Conservation (phyloP, 2,329 filamentous ascomycete genomes). For the Calonectria hawksworthii region DNA sequence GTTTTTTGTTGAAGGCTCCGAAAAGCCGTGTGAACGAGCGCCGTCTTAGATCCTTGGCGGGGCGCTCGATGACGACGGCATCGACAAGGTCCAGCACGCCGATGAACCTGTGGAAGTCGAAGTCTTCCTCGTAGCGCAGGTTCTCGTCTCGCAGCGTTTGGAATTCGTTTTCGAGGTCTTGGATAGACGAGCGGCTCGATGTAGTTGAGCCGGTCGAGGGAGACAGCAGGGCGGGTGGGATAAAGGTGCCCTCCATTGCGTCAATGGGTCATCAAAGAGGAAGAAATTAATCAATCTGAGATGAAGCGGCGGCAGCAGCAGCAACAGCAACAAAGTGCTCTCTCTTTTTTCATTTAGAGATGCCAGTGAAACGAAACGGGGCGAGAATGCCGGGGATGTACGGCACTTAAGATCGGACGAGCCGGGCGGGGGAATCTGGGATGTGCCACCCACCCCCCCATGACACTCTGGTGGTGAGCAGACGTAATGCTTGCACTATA, state of each 20-base stretch:
- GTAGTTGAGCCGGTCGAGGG: slow-evolving; percentile 39
- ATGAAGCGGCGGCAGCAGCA: no score
- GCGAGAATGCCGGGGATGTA: neutral
- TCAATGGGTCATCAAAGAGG: neutral
- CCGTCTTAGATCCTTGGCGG: slow-evolving; percentile 28
- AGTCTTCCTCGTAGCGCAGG: slow-evolving; percentile 44
- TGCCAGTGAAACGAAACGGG: neutral
- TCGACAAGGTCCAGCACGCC: slow-evolving; percentile 44
- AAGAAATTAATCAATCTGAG: neutral
- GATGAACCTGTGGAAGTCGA: slow-evolving; percentile 45
- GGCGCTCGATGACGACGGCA: slow-evolving; percentile 36
- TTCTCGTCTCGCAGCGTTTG: slow-evolving; percentile 39
- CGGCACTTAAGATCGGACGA: slow-evolving; percentile 21
- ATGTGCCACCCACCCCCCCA: slow-evolving; percentile 11
- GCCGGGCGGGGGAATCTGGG: slow-evolving; percentile 15
- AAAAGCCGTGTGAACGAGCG: slow-evolving; percentile 39
- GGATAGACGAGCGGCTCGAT: slow-evolving; percentile 37
- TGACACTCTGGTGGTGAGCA: neutral
- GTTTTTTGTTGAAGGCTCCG: slow-evolving; percentile 35
- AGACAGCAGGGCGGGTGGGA: slow-evolving; percentile 30
- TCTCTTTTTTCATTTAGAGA: neutral
- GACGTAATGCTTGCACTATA: slow-evolving; percentile 21
- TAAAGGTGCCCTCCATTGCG: slow-evolving; percentile 33
- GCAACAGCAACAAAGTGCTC: neutral
- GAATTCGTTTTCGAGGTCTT: slow-evolving; percentile 41